phyloP scores from a whole-genome alignment of 2,329 filamentous ascomycete genomes.

The Aspergillus clavatus region DNA sequence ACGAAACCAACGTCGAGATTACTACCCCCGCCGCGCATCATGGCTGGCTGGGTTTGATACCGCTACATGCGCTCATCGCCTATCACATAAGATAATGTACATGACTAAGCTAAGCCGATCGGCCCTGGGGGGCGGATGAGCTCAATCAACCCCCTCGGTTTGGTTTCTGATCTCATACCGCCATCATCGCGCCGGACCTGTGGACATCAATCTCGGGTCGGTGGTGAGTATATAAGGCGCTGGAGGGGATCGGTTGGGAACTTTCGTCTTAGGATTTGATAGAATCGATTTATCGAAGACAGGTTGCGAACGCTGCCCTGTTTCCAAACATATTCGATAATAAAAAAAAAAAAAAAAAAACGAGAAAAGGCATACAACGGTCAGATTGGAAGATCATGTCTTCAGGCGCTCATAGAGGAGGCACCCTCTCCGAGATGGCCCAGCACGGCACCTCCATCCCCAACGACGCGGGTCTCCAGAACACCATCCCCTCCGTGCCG shows the following conservation, averaged over 20 bases:
- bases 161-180: constrained; percentile 12
- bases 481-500: constrained; percentile 46
- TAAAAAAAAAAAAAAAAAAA: too few relatives aligned
- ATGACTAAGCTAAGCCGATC: neutral
- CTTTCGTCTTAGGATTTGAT: too few relatives aligned
- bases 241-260: too few relatives aligned
- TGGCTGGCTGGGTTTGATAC: too few relatives aligned
- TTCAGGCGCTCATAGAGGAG: constrained; percentile 31
- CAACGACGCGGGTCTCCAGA: constrained; percentile 43
- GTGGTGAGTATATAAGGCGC: neutral
- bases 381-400: too few relatives aligned
- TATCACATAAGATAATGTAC: too few relatives aligned
- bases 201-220: constrained; percentile 9
- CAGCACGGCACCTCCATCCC: constrained; percentile 39
- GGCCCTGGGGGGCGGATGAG: neutral
- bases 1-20: too few relatives aligned
- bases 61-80: too few relatives aligned
- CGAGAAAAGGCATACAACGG: neutral
- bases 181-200: constrained; percentile 7
- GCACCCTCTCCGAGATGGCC: constrained; percentile 39
- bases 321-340: too few relatives aligned
- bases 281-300: too few relatives aligned
- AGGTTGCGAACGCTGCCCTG: too few relatives aligned
- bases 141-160: neutral
- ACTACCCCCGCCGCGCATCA: too few relatives aligned